These are phyloP conservation scores for Hypomontagnella submonticulosa DNA, from an alignment of 495 filamentous ascomycete species.

Conservation along the genomic window DNA sequence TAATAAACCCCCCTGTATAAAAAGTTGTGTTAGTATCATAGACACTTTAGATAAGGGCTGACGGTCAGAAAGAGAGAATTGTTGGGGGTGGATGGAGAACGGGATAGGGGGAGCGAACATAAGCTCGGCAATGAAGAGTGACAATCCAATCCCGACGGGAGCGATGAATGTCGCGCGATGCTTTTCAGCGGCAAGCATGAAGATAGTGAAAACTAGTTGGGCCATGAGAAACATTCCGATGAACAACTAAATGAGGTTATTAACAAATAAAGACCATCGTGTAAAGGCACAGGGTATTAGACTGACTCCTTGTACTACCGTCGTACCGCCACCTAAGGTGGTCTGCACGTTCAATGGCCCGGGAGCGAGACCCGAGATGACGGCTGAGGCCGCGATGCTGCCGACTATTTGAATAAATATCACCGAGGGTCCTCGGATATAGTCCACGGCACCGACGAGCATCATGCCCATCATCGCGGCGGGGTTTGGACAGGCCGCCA, in stretches of 20 bases:
- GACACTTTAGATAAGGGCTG: no score
- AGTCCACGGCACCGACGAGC: slow-evolving; percentile 65
- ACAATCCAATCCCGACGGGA: slow-evolving; percentile 78
- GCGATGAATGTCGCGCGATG: slow-evolving; percentile 82
- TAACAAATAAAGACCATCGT: no score
- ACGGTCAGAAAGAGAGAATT: neutral
- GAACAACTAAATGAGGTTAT: slow-evolving; percentile 55
- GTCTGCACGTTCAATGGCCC: slow-evolving; percentile 70
- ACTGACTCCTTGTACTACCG: slow-evolving; percentile 63
- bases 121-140: slow-evolving; percentile 76
- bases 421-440: slow-evolving; percentile 61
- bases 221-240: slow-evolving; percentile 86
- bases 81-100: neutral
- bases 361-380: slow-evolving; percentile 70
- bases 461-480: slow-evolving; percentile 69
- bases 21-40: slow-evolving; percentile 21
- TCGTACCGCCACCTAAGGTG: slow-evolving; percentile 65
- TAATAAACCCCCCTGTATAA: slow-evolving; percentile 62
- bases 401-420: slow-evolving; percentile 67
- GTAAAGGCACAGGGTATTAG: no score
- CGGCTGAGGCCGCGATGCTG: slow-evolving; percentile 67
- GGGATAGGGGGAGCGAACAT: slow-evolving; percentile 52
- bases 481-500: slow-evolving; percentile 85
- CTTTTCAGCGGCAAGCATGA: slow-evolving; percentile 87
- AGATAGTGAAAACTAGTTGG: slow-evolving; percentile 79